A percentile compares a stretch with the other conserved stretches of the same genome.
phyloP scores from a whole-genome alignment of 1,284 basidiomycete species.

The Trichosporon sp. region DNA sequence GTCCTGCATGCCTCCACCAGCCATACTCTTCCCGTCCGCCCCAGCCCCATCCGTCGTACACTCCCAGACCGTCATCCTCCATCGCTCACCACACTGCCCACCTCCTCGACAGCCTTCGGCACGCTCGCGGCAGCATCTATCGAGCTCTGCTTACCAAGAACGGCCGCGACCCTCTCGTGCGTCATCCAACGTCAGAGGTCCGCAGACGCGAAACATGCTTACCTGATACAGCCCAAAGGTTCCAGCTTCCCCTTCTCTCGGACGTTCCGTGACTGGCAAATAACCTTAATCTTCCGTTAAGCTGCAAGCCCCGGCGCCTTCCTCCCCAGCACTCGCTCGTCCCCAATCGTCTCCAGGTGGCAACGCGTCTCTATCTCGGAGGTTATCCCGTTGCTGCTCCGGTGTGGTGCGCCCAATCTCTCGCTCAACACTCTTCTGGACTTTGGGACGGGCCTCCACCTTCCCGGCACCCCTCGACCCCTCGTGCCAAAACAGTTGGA shows the following conservation, averaged over 20 bases:
- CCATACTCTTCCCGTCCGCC: neutral
- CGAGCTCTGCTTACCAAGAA: neutral
- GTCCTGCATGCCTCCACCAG: neutral
- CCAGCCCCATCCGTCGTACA: neutral
- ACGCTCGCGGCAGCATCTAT: neutral
- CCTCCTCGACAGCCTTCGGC: neutral
- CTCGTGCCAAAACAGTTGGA: neutral
- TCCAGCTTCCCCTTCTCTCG: neutral
- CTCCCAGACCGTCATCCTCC: neutral
- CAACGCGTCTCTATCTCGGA: neutral
- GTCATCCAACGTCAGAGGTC: neutral
- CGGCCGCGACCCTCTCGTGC: neutral
- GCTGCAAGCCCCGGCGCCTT: neutral
- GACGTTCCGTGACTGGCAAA: neutral
- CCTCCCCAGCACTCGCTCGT: neutral
- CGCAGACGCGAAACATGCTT: constrained; percentile 1
- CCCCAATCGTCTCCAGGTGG: neutral
- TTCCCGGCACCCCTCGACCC: neutral
- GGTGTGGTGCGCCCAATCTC: neutral
- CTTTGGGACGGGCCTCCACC: neutral
- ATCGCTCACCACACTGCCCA: neutral
- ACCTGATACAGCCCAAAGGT: neutral
- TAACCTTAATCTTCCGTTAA: constrained; percentile 1
- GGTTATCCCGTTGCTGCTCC: neutral
- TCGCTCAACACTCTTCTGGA: neutral